These are phyloP conservation scores for Mentha longifolia DNA, from an alignment of 257 asterid genomes.

Conservation along the genomic window DNA sequence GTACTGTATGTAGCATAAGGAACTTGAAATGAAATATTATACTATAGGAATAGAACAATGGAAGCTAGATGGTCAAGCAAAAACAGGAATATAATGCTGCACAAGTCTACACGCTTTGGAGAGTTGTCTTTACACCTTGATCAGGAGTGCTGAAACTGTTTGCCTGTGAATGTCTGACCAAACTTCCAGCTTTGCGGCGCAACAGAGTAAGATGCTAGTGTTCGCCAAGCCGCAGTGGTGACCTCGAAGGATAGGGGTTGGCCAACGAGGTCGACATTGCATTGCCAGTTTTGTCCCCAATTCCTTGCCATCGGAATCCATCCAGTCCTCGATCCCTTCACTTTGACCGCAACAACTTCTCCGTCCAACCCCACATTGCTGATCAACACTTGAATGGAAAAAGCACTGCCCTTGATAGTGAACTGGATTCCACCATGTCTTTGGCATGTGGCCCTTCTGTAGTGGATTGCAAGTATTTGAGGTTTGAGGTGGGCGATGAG, in stretches of 20 bases:
- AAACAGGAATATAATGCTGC: background rate
- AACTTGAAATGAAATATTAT: too few relatives aligned
- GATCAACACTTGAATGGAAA: conserved; percentile 52
- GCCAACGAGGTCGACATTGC: conserved; percentile 55
- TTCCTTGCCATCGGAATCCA: conserved; percentile 62
- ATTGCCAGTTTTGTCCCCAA: conserved; percentile 78
- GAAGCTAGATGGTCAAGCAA: background rate
- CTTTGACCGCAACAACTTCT: conserved; percentile 47
- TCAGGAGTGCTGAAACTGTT: conserved; percentile 49
- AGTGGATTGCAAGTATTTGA: conserved; percentile 31
- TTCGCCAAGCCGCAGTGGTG: conserved; percentile 49
- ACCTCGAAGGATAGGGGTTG: conserved; percentile 74
- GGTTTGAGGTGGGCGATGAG: conserved; percentile 35
- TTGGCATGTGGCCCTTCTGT: conserved; percentile 62
- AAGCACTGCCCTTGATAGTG: conserved; percentile 54
- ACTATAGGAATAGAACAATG: too few relatives aligned
- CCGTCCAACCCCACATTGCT: conserved; percentile 72
- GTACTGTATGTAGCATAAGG: too few relatives aligned
- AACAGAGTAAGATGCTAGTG: conserved; percentile 55
- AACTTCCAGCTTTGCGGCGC: conserved; percentile 61
- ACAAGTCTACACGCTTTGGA: background rate
- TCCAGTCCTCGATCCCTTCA: conserved; percentile 45
- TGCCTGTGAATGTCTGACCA: conserved; percentile 69
- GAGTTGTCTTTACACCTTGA: background rate
- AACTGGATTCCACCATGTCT: conserved; percentile 69